Evolutionary conservation across 768 basidiomycete species (phyloP).

Genomic region (Phylloporus arenicola): DNA sequence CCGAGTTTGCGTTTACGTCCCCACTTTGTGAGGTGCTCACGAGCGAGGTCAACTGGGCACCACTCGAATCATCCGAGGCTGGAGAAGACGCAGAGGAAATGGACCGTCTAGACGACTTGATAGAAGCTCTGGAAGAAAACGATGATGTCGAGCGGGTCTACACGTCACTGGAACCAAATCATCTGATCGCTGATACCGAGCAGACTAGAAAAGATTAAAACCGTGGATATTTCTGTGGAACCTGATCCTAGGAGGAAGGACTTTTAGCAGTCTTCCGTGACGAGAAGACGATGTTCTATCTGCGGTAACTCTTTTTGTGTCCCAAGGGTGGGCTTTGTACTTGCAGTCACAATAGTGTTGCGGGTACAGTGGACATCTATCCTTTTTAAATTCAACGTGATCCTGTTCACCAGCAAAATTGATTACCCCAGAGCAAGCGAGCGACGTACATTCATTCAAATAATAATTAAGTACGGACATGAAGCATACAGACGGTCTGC

Average conservation of each 20-base stretch:
- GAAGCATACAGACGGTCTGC: constrained; percentile 7
- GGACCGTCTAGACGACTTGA: constrained; percentile 37
- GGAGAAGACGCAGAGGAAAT: constrained; percentile 34
- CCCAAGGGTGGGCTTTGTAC: not conserved
- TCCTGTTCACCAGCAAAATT: not conserved
- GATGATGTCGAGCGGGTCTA: constrained; percentile 58
- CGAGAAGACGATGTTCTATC: not conserved
- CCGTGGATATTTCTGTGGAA: not conserved
- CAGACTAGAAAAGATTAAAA: constrained; percentile 2
- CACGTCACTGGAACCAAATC: constrained; percentile 42
- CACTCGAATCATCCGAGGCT: constrained; percentile 37
- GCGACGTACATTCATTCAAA: constrained; percentile 12
- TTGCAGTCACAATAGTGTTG: not conserved
- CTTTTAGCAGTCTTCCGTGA: too few species aligned
- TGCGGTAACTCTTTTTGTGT: not conserved
- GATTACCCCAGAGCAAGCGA: constrained; percentile 1
- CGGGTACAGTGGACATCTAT: not conserved
- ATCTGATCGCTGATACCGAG: constrained; percentile 19
- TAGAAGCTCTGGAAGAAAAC: constrained; percentile 50
- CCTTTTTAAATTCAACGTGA: not conserved
- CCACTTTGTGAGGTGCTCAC: constrained; percentile 37
- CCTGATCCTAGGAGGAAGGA: not conserved
- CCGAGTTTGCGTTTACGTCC: constrained; percentile 19
- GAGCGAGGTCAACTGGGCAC: constrained; percentile 53
- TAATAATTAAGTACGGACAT: constrained; percentile 12